These are phyloP conservation scores for Fusarium sp. DNA, from an alignment of 2,329 filamentous ascomycete species.

Conservation along the genomic window DNA sequence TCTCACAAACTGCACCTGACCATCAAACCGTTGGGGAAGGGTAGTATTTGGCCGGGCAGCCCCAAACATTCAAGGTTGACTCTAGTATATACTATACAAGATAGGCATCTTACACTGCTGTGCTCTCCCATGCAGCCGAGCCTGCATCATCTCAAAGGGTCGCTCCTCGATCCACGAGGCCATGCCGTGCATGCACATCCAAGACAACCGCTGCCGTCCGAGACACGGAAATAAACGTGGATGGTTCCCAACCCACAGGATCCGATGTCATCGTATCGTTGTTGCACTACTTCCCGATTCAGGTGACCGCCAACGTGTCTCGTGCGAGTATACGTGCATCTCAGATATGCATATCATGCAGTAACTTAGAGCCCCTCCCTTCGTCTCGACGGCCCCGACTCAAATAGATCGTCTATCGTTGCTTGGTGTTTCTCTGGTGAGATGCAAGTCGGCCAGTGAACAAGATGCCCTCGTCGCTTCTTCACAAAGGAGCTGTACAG, in stretches of 20 bases:
- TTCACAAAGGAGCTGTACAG: slow-evolving; percentile 54
- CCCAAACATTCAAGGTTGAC: background rate
- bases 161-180: slow-evolving; percentile 42
- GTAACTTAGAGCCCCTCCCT: slow-evolving; percentile 41
- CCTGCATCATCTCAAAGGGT: slow-evolving; percentile 42
- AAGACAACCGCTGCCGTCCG: slow-evolving; percentile 44
- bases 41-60: slow-evolving; percentile 14
- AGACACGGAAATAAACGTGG: slow-evolving; percentile 50
- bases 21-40: slow-evolving; percentile 2
- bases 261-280: slow-evolving; percentile 40
- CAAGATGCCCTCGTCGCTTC: slow-evolving; percentile 53
- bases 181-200: slow-evolving; percentile 37
- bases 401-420: slow-evolving; percentile 44
- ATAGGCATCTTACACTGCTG: slow-evolving; percentile 16
- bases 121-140: slow-evolving; percentile 27
- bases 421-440: slow-evolving; percentile 47
- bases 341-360: slow-evolving; percentile 27
- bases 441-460: slow-evolving; percentile 52
- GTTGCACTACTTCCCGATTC: slow-evolving; percentile 45
- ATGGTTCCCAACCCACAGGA: slow-evolving; percentile 44
- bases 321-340: slow-evolving; percentile 35
- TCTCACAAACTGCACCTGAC: slow-evolving; percentile 32
- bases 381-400: slow-evolving; percentile 36
- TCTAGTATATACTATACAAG: background rate
- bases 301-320: slow-evolving; percentile 49